Evolutionary conservation across 1,284 basidiomycete genomes (phyloP).

Genomic region (Rhodotorula glutinis): DNA sequence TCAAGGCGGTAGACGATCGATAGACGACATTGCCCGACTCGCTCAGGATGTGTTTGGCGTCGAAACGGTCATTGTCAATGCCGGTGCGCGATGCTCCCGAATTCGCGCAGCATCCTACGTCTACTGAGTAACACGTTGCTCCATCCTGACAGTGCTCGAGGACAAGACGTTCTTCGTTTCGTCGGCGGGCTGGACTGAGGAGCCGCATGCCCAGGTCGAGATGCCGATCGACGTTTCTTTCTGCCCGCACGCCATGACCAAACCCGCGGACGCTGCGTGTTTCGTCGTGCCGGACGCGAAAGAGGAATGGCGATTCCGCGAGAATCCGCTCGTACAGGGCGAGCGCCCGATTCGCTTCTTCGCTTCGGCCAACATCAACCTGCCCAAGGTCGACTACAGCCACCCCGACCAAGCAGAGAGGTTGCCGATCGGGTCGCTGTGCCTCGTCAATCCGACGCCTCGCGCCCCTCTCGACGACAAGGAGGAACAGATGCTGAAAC

Average conservation of each 20-base stretch:
- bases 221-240: not conserved
- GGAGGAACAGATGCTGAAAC: constrained; percentile 8
- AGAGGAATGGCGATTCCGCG: constrained; percentile 26
- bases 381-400: not conserved
- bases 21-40: constrained; percentile 5
- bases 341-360: constrained; percentile 7
- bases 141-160: constrained; percentile 9
- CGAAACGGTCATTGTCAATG: constrained; percentile 3
- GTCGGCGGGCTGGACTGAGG: not conserved
- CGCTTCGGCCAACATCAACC: constrained; percentile 17
- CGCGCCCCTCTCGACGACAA: not conserved
- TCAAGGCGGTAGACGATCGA: not conserved
- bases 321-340: not conserved
- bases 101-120: too few species aligned
- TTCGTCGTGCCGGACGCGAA: constrained; percentile 3
- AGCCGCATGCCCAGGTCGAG: not conserved
- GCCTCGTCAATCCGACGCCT: constrained; percentile 14
- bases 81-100: too few species aligned
- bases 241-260: constrained; percentile 20
- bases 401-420: not conserved
- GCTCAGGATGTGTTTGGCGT: constrained; percentile 9
- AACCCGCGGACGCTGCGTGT: not conserved
- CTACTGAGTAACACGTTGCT: too few species aligned
- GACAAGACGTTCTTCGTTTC: constrained; percentile 4
- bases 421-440: constrained; percentile 20